phyloP scores from a whole-genome alignment of 768 basidiomycete species.

The Tylopilus subfusipes region DNA sequence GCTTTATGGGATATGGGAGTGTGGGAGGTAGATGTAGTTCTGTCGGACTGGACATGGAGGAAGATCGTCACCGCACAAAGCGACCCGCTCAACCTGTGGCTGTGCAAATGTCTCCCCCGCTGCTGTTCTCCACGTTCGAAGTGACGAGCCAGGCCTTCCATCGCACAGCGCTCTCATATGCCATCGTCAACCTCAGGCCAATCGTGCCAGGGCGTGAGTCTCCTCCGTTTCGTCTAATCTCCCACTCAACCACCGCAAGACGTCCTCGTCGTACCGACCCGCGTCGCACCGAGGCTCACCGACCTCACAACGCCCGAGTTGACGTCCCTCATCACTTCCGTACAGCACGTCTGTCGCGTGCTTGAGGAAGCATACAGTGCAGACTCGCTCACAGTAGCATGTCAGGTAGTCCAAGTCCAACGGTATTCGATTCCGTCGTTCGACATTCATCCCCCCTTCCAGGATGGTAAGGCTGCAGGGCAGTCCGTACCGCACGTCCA shows the following conservation, averaged over 20 bases:
- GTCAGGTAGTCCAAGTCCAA: constrained; percentile 57
- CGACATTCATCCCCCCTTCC: constrained; percentile 4
- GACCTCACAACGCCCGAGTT: constrained; percentile 67
- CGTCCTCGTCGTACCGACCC: constrained; percentile 57
- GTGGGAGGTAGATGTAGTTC: constrained; percentile 68
- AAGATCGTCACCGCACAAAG: not conserved
- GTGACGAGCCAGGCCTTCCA: constrained; percentile 77
- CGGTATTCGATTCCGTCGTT: not conserved
- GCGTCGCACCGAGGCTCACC: constrained; percentile 52
- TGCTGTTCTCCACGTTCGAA: constrained; percentile 78
- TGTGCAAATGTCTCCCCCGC: constrained; percentile 23
- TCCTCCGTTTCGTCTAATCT: too few relatives aligned
- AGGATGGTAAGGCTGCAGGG: constrained; percentile 89
- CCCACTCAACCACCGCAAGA: constrained; percentile 36
- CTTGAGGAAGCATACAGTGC: constrained; percentile 81
- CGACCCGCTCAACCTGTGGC: constrained; percentile 14
- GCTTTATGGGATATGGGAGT: constrained; percentile 85
- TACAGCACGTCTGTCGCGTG: constrained; percentile 74
- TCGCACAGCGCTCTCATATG: constrained; percentile 64
- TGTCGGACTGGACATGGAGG: constrained; percentile 59
- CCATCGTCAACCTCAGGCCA: constrained; percentile 93
- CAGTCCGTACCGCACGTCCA: constrained; percentile 81
- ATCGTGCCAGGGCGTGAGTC: constrained; percentile 89
- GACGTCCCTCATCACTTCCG: constrained; percentile 72
- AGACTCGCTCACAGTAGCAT: constrained; percentile 82